Evolutionary conservation across 306 rosid species (phyloP).

Genomic region (Acacia acuminata): DNA sequence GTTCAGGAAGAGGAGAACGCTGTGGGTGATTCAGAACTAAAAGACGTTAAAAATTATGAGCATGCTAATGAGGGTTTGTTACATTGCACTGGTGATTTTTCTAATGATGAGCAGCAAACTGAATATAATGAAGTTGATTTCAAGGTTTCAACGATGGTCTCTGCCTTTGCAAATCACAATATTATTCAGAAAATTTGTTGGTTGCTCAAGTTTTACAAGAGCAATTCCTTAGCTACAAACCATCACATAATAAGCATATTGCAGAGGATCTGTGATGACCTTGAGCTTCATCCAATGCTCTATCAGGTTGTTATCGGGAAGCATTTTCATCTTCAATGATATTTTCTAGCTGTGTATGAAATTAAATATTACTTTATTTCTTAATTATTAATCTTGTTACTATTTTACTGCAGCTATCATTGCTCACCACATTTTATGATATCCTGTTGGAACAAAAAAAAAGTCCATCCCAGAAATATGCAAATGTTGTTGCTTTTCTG

Average conservation of each 20-base stretch:
- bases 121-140: slow-evolving; percentile 82
- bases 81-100: slow-evolving; percentile 52
- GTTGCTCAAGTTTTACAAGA: slow-evolving; percentile 95
- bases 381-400: background rate
- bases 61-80: slow-evolving; percentile 48
- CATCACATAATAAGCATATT: slow-evolving; percentile 74
- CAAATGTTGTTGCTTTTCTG: slow-evolving; percentile 68
- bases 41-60: slow-evolving; percentile 37
- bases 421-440: slow-evolving; percentile 68
- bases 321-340: slow-evolving; percentile 25
- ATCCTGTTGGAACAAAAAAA: slow-evolving; percentile 80
- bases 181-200: slow-evolving; percentile 84
- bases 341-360: slow-evolving; percentile 22
- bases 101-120: slow-evolving; percentile 72
- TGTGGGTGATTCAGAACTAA: slow-evolving; percentile 35
- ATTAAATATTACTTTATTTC: slow-evolving; percentile 21
- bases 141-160: slow-evolving; percentile 67
- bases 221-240: slow-evolving; percentile 73
- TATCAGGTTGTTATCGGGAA: slow-evolving; percentile 71
- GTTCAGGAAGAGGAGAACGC: slow-evolving; percentile 35
- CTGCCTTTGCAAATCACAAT: slow-evolving; percentile 74
- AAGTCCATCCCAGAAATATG: slow-evolving; percentile 63
- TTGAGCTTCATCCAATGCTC: slow-evolving; percentile 87
- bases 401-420: slow-evolving; percentile 71
- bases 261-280: slow-evolving; percentile 75